Evolutionary conservation across 2,329 filamentous ascomycete species (phyloP).

Genomic region (Cladorrhinum sp.): DNA sequence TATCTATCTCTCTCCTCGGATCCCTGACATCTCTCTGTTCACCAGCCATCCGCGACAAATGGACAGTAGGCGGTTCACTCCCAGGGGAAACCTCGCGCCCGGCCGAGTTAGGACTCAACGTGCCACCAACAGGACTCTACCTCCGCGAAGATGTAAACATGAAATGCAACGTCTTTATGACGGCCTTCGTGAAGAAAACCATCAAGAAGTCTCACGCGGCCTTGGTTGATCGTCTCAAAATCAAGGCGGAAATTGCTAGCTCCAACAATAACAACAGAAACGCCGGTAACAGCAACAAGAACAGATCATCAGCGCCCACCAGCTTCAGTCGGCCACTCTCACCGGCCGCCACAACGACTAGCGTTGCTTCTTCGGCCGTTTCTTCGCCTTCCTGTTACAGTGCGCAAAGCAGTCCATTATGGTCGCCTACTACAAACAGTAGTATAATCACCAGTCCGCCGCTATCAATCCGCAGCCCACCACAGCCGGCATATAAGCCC

Average conservation of each 20-base stretch:
- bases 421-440: conserved; percentile 10
- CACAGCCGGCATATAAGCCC: background rate
- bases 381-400: conserved; percentile 15
- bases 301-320: background rate
- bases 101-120: conserved; percentile 63
- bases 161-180: conserved; percentile 73
- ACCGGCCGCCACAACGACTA: background rate
- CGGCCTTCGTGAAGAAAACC: conserved; percentile 76
- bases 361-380: background rate
- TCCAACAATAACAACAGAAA: background rate
- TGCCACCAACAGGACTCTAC: conserved; percentile 68
- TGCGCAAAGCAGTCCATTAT: conserved; percentile 9
- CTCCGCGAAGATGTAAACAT: conserved; percentile 84
- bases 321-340: conserved; percentile 10
- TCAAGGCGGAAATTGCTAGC: conserved; percentile 42
- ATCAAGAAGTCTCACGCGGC: conserved; percentile 71
- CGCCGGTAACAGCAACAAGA: conserved; percentile 2
- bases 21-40: background rate
- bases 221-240: conserved; percentile 63
- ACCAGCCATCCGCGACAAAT: conserved; percentile 63
- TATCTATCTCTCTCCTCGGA: background rate
- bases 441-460: conserved; percentile 9
- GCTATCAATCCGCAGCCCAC: conserved; percentile 6
- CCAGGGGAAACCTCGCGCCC: conserved; percentile 67
- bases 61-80: conserved; percentile 69